Conservation (phyloP, 73 alveolate species). For the Paramecium biaurelia region DNA sequence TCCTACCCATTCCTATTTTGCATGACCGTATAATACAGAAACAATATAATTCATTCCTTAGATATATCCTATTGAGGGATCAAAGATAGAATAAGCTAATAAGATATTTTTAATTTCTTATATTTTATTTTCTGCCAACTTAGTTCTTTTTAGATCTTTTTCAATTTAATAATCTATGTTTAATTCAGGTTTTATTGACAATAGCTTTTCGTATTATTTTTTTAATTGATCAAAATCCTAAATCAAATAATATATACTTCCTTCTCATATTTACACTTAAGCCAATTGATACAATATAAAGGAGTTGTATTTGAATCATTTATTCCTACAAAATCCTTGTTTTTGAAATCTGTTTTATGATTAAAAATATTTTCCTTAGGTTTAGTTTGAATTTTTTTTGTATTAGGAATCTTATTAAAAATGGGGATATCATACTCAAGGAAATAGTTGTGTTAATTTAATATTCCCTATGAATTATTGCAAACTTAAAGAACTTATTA, state of each 20-base stretch:
- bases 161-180: not conserved
- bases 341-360: not conserved
- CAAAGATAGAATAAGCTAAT: not conserved
- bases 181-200: not conserved
- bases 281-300: not conserved
- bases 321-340: not conserved
- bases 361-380: slow-evolving; percentile 2
- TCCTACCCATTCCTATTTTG: not conserved
- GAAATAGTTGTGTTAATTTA: not conserved
- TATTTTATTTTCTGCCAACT: not conserved
- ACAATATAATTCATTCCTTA: slow-evolving; percentile 11
- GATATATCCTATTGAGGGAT: not conserved
- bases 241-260: not conserved
- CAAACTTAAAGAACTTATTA: not conserved
- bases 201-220: not conserved
- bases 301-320: not conserved
- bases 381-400: not conserved
- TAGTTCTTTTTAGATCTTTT: not conserved
- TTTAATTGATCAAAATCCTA: not conserved
- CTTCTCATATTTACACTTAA: not conserved
- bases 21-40: not conserved
- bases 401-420: not conserved
- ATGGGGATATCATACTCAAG: not conserved
- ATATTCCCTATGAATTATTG: not conserved
- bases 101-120: not conserved